Evolutionary conservation across 371 early-diverging fungal species (phyloP), one percentile per base, ranked within the genome.

Genomic region (Rhizopus delemar): DNA sequence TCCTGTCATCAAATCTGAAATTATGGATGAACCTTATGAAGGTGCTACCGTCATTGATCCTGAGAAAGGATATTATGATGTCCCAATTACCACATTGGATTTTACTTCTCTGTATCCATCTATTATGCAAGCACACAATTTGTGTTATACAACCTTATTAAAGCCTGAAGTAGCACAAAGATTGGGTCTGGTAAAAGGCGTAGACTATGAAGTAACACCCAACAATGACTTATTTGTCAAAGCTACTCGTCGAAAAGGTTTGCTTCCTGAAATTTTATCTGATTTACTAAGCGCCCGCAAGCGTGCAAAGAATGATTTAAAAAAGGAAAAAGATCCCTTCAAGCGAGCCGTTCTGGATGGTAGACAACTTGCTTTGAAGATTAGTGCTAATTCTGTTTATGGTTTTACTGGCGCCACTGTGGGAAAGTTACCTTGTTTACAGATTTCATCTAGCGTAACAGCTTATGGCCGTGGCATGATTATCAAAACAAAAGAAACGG

Each of bases 1-100:
- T 68, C 99, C 99, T 4, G 92, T 90, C 1, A 71, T 97, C 53
- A 89, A 89, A 61, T 77, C 84, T 1, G 92, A 94, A 69, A 85
- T 88, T 4, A 73, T 77, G 13, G 95, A 96, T n/a, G 91, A 92
- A 50, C 89, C 88, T 53, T 99, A 95, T 69, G 98, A 98, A 76
- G 99, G 99, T 43, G 99, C 99, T 11, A 97, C 93, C 9, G 99
- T 99, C 39, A 97, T 99, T 77, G 99, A 99, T 49, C 99, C 99
- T 29, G 83, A 86, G 46, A 92, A 87, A 65, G 99, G 99, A 8
- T 99, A 92, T 67, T 99, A 99, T 70, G 89, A 92, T 56, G 79
- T 86, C 4, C 99, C 99, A 2, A 96, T 99, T 63, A 95, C 99
- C 7, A 99, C 99, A 0, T 86, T 99, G 22, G 99, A 99, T 88